phyloP scores from a whole-genome alignment of 2,329 filamentous ascomycete species.

The Sarocladium kiliense region DNA sequence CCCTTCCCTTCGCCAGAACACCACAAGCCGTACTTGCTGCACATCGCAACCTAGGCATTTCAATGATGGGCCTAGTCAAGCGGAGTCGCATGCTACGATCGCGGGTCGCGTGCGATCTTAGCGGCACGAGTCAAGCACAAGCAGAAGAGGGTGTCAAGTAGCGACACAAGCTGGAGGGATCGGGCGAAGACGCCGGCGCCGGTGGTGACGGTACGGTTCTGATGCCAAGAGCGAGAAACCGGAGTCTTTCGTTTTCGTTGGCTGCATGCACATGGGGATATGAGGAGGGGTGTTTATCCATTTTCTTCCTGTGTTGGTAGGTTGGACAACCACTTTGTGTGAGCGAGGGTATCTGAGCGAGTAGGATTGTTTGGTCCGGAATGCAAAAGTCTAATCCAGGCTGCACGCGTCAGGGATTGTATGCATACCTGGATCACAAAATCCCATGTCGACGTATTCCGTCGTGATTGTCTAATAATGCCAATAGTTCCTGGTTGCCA shows the following conservation, averaged over 20 bases:
- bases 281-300: background rate
- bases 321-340: no score
- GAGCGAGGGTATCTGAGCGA: background rate
- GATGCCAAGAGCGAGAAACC: background rate
- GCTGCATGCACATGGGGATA: background rate
- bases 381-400: background rate
- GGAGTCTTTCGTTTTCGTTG: background rate
- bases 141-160: background rate
- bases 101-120: background rate
- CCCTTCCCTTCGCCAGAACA: background rate
- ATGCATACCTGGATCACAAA: background rate
- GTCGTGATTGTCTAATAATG: background rate
- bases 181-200: background rate
- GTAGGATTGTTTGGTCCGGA: background rate
- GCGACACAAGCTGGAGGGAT: background rate
- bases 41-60: no score
- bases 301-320: background rate
- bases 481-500: no score
- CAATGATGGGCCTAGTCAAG: no score
- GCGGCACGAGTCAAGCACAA: background rate
- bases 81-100: background rate
- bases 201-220: background rate
- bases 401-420: constrained; percentile 7
- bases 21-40: no score
- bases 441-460: background rate